Evolutionary conservation across 2,329 filamentous ascomycete genomes (phyloP).

Genomic region (Cordyceps javanica): DNA sequence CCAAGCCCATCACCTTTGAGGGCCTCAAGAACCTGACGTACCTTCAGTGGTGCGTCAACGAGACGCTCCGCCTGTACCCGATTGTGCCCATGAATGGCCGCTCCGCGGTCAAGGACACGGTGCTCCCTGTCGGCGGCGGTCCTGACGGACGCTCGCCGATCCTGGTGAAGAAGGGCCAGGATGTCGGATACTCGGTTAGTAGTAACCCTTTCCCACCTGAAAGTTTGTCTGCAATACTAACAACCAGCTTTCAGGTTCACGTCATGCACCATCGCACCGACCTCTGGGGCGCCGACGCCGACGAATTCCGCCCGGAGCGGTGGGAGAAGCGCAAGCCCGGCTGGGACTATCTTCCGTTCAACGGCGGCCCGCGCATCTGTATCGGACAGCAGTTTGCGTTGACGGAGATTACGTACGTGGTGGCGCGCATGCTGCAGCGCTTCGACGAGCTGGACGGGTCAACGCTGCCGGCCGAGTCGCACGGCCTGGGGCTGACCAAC

Average conservation of each 20-base stretch:
- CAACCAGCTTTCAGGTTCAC: neutral
- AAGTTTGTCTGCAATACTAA: conserved; percentile 12
- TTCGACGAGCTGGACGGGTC: conserved; percentile 6
- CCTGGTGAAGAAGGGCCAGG: conserved; percentile 41
- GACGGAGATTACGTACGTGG: conserved; percentile 21
- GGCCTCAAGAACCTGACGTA: conserved; percentile 19
- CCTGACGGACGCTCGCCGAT: conserved; percentile 39
- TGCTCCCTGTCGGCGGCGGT: conserved; percentile 46
- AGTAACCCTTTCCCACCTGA: fast-evolving
- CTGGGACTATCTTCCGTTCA: conserved; percentile 24
- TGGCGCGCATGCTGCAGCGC: conserved; percentile 15
- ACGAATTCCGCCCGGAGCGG: conserved; percentile 35
- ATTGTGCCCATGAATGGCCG: conserved; percentile 21
- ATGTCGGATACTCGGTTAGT: conserved; percentile 29
- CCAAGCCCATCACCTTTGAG: conserved; percentile 22
- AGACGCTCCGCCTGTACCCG: conserved; percentile 20
- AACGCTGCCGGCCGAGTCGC: neutral
- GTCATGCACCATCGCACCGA: conserved; percentile 33
- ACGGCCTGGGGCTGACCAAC: conserved; percentile 7
- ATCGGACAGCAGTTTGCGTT: conserved; percentile 23
- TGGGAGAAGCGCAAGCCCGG: conserved; percentile 24
- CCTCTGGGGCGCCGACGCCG: conserved; percentile 33
- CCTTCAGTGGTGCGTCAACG: conserved; percentile 21
- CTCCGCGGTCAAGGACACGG: conserved; percentile 33
- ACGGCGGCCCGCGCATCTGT: conserved; percentile 23